These are phyloP conservation scores for Chenopodium berlandieri DNA, from an alignment of 148 eudicot genomes.

Conservation along the genomic window DNA sequence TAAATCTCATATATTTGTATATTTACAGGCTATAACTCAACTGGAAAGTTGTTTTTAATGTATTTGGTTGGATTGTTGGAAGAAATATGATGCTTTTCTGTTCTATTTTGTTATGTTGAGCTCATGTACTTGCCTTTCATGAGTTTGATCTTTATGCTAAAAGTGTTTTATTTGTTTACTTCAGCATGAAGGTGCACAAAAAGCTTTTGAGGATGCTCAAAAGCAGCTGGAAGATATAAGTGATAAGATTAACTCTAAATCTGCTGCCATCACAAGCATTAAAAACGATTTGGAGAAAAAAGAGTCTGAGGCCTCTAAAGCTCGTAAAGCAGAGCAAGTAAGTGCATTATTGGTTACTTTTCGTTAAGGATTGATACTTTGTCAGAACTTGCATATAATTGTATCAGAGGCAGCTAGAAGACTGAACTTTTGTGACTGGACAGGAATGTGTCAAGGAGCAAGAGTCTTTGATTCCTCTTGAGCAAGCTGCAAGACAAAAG, in stretches of 20 bases:
- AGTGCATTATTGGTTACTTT: constrained; percentile 16
- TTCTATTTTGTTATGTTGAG: background rate
- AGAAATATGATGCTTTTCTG: background rate
- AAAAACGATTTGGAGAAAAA: constrained; percentile 54
- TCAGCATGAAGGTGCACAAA: constrained; percentile 81
- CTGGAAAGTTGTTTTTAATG: background rate
- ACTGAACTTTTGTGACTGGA: constrained; percentile 20
- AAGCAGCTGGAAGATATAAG: constrained; percentile 61
- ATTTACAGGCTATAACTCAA: background rate
- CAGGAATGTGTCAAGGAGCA: constrained; percentile 82
- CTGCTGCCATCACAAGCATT: constrained; percentile 39
- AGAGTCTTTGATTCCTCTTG: constrained; percentile 65
- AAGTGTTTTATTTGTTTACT: background rate
- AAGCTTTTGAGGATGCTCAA: constrained; percentile 70
- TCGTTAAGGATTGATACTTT: background rate
- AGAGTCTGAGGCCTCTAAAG: constrained; percentile 56
- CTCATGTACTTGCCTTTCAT: background rate
- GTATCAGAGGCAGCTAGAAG: background rate
- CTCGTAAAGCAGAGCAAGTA: constrained; percentile 78
- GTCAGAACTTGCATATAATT: background rate
- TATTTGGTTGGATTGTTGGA: background rate
- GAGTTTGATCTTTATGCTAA: background rate
- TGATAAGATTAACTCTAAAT: constrained; percentile 51
- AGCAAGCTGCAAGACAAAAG: constrained; percentile 87
- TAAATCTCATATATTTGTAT: background rate